Evolutionary conservation across 805 yeast genomes (phyloP).

Genomic region (Komagataella phaffii): DNA sequence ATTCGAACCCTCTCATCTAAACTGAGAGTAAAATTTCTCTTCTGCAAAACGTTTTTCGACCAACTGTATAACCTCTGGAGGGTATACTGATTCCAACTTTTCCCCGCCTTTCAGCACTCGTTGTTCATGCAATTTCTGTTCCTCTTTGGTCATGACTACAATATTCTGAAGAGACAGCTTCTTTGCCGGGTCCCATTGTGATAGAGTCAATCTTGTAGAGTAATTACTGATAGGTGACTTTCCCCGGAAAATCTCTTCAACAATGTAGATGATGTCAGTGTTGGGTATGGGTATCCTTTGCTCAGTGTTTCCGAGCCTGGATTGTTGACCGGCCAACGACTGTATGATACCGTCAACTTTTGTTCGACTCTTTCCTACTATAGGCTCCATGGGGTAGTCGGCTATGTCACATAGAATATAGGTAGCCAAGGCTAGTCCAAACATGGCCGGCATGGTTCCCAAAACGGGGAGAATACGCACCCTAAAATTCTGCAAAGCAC

Average conservation of each 20-base stretch:
- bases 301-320: slow-evolving; percentile 58
- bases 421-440: slow-evolving; percentile 84
- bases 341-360: slow-evolving; percentile 75
- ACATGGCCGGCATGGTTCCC: slow-evolving; percentile 95
- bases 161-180: slow-evolving; percentile 65
- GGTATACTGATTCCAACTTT: slow-evolving; percentile 47
- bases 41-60: slow-evolving; percentile 58
- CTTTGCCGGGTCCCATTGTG: slow-evolving; percentile 69
- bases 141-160: slow-evolving; percentile 81
- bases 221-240: slow-evolving; percentile 79
- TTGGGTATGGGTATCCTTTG: slow-evolving; percentile 66
- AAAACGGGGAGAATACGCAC: slow-evolving; percentile 91
- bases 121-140: slow-evolving; percentile 68
- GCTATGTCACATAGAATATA: slow-evolving; percentile 66
- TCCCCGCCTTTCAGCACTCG: slow-evolving; percentile 63
- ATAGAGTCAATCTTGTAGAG: slow-evolving; percentile 65
- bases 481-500: slow-evolving; percentile 81
- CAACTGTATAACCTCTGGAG: slow-evolving; percentile 37
- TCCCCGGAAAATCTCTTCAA: slow-evolving; percentile 90
- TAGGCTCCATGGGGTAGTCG: slow-evolving; percentile 84
- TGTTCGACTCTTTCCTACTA: slow-evolving; percentile 79
- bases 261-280: slow-evolving; percentile 64
- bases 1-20: slow-evolving; percentile 19
- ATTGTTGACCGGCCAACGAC: slow-evolving; percentile 76
- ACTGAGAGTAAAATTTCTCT: slow-evolving; percentile 57